Conservation (phyloP, 805 yeast species). For the Cyberlindnera galapagoensis region DNA sequence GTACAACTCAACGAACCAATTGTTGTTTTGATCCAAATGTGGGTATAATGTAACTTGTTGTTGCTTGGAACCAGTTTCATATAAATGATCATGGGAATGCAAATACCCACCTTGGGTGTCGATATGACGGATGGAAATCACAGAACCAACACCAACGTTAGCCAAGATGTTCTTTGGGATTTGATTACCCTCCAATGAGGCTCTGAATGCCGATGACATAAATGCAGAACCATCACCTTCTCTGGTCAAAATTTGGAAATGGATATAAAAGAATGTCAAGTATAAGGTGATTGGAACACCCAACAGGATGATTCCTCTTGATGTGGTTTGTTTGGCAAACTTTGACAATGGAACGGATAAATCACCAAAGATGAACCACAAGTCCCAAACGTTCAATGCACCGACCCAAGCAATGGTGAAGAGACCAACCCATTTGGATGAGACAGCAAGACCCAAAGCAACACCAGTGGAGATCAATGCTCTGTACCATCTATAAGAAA, state of each 20-base stretch:
- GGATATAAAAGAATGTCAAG: slow-evolving; percentile 52
- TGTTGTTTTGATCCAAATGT: slow-evolving; percentile 67
- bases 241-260: slow-evolving; percentile 47
- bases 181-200: slow-evolving; percentile 50
- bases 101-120: slow-evolving; percentile 74
- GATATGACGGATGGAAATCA: slow-evolving; percentile 58
- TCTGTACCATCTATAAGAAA: slow-evolving; percentile 49
- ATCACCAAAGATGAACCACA: slow-evolving; percentile 74
- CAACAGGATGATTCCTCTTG: slow-evolving; percentile 48
- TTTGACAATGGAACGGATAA: slow-evolving; percentile 40
- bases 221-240: slow-evolving; percentile 72
- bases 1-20: slow-evolving; percentile 65
- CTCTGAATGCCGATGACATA: slow-evolving; percentile 66
- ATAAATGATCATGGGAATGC: slow-evolving; percentile 70
- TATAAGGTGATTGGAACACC: slow-evolving; percentile 56
- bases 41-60: slow-evolving; percentile 81
- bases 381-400: slow-evolving; percentile 45
- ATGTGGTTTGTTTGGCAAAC: slow-evolving; percentile 39
- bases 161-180: slow-evolving; percentile 56
- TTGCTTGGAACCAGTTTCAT: slow-evolving; percentile 76
- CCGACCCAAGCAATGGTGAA: slow-evolving; percentile 81
- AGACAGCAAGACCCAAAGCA: slow-evolving; percentile 65
- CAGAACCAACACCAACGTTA: slow-evolving; percentile 69
- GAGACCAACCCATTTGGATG: slow-evolving; percentile 81
- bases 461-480: slow-evolving; percentile 58